These are phyloP conservation scores for Schrenkiella parvula DNA, from an alignment of 345 rosid species.

Conservation along the genomic window DNA sequence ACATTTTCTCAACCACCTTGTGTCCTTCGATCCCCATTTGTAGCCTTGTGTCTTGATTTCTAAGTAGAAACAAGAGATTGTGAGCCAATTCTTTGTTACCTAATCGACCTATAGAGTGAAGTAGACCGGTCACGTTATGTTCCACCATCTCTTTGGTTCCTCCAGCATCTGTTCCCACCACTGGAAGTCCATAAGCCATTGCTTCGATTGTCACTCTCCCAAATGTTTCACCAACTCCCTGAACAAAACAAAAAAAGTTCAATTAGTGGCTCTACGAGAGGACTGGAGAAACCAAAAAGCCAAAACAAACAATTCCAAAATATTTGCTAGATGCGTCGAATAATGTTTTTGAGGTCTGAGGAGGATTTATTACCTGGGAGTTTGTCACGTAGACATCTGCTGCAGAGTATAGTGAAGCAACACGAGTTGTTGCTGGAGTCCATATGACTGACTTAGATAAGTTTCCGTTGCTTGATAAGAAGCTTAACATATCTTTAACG, in stretches of 20 bases:
- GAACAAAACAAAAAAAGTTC: not conserved
- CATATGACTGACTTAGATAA: constrained; percentile 65
- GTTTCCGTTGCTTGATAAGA: constrained; percentile 55
- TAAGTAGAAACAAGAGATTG: constrained; percentile 50
- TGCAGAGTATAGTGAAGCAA: constrained; percentile 89
- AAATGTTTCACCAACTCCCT: constrained; percentile 96
- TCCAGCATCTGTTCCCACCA: constrained; percentile 90
- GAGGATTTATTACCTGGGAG: constrained; percentile 61
- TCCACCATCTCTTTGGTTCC: constrained; percentile 84
- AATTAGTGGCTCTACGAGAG: not conserved
- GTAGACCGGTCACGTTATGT: constrained; percentile 77
- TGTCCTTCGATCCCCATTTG: constrained; percentile 70
- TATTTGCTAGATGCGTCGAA: not conserved
- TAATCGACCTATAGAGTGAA: constrained; percentile 63
- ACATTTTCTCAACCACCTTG: constrained; percentile 53
- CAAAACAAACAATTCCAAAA: not conserved
- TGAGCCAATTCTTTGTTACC: constrained; percentile 55
- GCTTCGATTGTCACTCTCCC: constrained; percentile 99
- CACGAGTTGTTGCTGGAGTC: constrained; percentile 91
- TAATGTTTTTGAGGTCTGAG: not conserved
- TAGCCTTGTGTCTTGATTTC: constrained; percentile 47
- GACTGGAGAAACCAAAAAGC: not conserved
- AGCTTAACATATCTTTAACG: constrained; percentile 60
- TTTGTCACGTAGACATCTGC: constrained; percentile 89
- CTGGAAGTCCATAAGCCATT: constrained; percentile 96